Evolutionary conservation across 2,329 filamentous ascomycete species (phyloP).

Genomic region (Cladorrhinum sp.): DNA sequence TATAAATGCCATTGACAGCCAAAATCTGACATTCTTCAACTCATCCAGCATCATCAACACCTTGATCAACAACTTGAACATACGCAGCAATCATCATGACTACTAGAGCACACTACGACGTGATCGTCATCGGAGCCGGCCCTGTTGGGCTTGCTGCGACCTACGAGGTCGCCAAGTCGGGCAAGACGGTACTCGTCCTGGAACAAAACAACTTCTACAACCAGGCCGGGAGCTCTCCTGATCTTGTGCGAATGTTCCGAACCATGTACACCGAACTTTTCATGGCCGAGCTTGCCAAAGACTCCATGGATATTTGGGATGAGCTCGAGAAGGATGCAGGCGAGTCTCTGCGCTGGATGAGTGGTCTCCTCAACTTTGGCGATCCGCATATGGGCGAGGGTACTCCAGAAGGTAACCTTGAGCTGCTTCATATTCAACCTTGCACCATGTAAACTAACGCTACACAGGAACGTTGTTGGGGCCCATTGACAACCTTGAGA

Average conservation of each 20-base stretch:
- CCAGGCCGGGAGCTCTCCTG: slow-evolving; percentile 1
- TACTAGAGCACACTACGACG: background rate
- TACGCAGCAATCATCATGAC: background rate
- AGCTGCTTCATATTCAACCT: no score
- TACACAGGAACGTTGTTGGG: background rate
- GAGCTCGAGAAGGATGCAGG: slow-evolving; percentile 8
- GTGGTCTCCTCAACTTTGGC: slow-evolving; percentile 8
- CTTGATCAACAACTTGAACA: no score
- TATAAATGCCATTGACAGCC: no score
- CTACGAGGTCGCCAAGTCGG: background rate
- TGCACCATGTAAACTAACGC: background rate
- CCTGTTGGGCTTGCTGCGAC: background rate
- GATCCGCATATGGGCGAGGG: background rate
- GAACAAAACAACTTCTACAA: slow-evolving; percentile 4
- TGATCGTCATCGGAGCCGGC: background rate
- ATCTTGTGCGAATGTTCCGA: slow-evolving; percentile 4
- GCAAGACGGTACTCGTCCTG: background rate
- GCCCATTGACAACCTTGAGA: background rate
- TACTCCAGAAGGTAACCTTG: slow-evolving; percentile 1
- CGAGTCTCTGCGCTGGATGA: slow-evolving; percentile 7
- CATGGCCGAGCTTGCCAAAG: slow-evolving; percentile 7
- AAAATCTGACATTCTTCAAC: no score
- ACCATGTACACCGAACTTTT: slow-evolving; percentile 9
- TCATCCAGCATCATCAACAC: background rate
- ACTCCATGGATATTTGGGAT: slow-evolving; percentile 4